A percentile compares a stretch with the other conserved stretches of the same genome.
phyloP scores from a whole-genome alignment of 2,329 filamentous ascomycete genomes.

The Fusarium nurragi region DNA sequence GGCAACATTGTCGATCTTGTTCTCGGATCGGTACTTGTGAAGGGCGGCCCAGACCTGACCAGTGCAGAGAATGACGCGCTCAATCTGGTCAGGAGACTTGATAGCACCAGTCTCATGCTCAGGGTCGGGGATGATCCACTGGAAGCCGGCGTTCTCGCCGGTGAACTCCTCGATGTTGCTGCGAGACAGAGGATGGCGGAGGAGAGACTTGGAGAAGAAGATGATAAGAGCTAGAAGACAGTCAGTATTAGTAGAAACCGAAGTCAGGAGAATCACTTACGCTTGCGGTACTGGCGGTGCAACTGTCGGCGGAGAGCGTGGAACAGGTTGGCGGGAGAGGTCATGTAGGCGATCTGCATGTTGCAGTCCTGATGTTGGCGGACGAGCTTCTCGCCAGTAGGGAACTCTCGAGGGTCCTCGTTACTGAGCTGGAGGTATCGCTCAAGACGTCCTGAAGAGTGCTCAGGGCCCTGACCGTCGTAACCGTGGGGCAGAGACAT shows the following conservation, averaged over 20 bases:
- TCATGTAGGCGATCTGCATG: conserved; percentile 98
- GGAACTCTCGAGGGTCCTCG: conserved; percentile 95
- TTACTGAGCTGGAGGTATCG: conserved; percentile 97
- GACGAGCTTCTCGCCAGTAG: conserved; percentile 85
- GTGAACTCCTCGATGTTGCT: conserved; percentile 92
- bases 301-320: conserved; percentile 96
- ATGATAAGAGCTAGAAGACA: conserved; percentile 75
- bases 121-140: conserved; percentile 93
- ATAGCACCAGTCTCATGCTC: conserved; percentile 81
- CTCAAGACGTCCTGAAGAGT: conserved; percentile 97
- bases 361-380: conserved; percentile 99
- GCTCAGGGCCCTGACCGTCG: conserved; percentile 97
- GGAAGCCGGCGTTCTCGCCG: conserved; percentile 85
- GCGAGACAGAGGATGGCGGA: conserved; percentile 91
- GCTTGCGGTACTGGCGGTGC: conserved; percentile 99
- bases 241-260: conserved; percentile 27
- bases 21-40: conserved; percentile 87
- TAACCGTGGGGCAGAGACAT: conserved; percentile 98
- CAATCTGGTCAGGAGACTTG: conserved; percentile 83
- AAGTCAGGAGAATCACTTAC: conserved; percentile 64
- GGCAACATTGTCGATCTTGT: conserved; percentile 88
- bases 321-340: conserved; percentile 95
- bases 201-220: conserved; percentile 98
- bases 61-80: conserved; percentile 92
- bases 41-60: conserved; percentile 94